Evolutionary conservation across 2,329 filamentous ascomycete genomes (phyloP).

Genomic region (Knufia petricola): DNA sequence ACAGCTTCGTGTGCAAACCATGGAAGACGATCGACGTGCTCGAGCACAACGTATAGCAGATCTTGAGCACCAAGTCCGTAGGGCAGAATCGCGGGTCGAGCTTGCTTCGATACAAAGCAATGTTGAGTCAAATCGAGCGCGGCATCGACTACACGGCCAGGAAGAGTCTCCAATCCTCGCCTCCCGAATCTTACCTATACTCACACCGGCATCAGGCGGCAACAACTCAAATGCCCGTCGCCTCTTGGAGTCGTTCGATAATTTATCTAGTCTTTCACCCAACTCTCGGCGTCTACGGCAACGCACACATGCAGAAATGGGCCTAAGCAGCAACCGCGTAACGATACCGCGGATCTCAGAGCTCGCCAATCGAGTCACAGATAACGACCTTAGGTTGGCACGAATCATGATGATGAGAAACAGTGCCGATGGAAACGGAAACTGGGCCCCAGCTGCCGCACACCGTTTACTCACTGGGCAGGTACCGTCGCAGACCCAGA

Average conservation of each 20-base stretch:
- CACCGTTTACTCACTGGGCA: constrained; percentile 29
- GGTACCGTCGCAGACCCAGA: not conserved
- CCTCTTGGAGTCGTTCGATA: not conserved
- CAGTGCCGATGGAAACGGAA: constrained; percentile 21
- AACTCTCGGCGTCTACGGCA: not conserved
- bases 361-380: constrained; percentile 10
- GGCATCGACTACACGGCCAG: not conserved
- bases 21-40: constrained; percentile 12
- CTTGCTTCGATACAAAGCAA: constrained; percentile 11
- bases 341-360: constrained; percentile 7
- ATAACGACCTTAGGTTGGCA: constrained; percentile 18
- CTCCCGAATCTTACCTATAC: not conserved
- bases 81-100: constrained; percentile 20
- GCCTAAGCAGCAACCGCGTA: not conserved
- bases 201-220: not conserved
- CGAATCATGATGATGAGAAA: constrained; percentile 12
- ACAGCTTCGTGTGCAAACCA: constrained; percentile 8
- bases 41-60: constrained; percentile 16
- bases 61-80: constrained; percentile 18
- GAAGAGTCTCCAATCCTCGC: not conserved
- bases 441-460: constrained; percentile 19
- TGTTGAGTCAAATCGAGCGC: not conserved
- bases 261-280: not conserved
- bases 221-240: not conserved
- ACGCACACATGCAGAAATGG: not conserved